Base-by-base conservation (phyloP, 2,329 filamentous ascomycete species). In the Basipetospora chlamydospora region DNA sequence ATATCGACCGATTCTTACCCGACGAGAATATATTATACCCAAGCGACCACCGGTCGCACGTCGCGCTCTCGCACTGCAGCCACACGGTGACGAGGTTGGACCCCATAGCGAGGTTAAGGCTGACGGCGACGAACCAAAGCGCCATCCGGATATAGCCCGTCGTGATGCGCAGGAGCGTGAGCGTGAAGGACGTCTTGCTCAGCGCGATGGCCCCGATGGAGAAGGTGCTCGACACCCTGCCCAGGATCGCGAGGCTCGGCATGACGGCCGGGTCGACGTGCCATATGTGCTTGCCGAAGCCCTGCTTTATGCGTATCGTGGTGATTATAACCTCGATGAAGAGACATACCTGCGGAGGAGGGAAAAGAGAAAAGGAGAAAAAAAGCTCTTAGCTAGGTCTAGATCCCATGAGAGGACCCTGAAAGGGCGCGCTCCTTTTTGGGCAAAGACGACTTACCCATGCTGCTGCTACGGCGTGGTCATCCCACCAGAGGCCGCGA, bases 171-270 rank as follows among this genome's bases (percentile, higher is more conserved):
- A 58, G 46, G 3, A 58, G 41, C 0, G 55, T 57, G 12, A 58
- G 43, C 6, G 53, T 53, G 37, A 60, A 56, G 0, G 57, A 58
- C 0, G 55, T 53, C 38, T 60, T 60, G 39, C 53, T 56, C 46
- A 48, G 1, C 53, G 46, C 12, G 3, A 54, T 55, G 1, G 54
- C 49, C 10, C 52, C 41, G 11, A 57, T 49, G 10, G 52, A 52
- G 29, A 53, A 52, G 2, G 44, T 37, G 4, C 47, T 49, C 4
- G 45, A 43, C 3, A 54, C 15, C 12, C 20, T 30, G 9, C 28
- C 15, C 2, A 29, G 23, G 18, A 12, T 22, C 16, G 4, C 40
- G 37, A 16, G 34, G 12, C 26, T 42, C 28, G 23, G 23, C 23
- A 26, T 8, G 23, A 8, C 23, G 8, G 7, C 23, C 42, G 11